phyloP scores from a whole-genome alignment of 441 rosid species.

The Cnidoscolus chayamansa region DNA sequence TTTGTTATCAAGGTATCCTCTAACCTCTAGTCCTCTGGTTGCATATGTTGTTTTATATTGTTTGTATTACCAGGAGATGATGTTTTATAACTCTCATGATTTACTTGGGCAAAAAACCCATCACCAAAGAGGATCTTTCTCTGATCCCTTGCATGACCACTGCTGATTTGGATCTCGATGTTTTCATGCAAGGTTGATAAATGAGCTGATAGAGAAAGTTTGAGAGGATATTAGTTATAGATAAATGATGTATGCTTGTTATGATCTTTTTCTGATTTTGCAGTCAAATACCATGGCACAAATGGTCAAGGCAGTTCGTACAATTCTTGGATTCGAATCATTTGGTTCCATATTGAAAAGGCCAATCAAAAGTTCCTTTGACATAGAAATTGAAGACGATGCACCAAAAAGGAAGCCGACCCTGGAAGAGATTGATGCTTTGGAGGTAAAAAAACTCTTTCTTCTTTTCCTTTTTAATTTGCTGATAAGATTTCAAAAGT shows the following conservation, averaged over 20 bases:
- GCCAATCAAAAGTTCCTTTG: slow-evolving; percentile 36
- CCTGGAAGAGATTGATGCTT: slow-evolving; percentile 93
- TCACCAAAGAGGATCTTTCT: background rate
- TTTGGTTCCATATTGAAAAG: slow-evolving; percentile 40
- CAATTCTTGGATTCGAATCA: slow-evolving; percentile 77
- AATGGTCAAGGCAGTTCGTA: slow-evolving; percentile 90
- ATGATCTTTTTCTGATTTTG: slow-evolving; percentile 21
- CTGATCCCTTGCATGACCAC: background rate
- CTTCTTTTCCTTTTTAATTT: slow-evolving; percentile 12
- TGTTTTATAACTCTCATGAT: background rate
- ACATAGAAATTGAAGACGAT: slow-evolving; percentile 77
- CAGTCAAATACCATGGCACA: slow-evolving; percentile 96
- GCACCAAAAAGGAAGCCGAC: slow-evolving; percentile 80
- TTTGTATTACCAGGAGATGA: slow-evolving; percentile 2
- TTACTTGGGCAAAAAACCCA: background rate
- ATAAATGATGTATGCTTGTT: background rate
- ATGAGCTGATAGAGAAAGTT: background rate
- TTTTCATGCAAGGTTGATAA: slow-evolving; percentile 4
- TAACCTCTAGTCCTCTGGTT: background rate
- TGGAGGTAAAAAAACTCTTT: slow-evolving; percentile 61
- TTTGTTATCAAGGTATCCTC: slow-evolving; percentile 73
- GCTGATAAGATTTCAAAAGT: background rate
- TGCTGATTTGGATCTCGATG: background rate
- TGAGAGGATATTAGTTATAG: slow-evolving; percentile 5
- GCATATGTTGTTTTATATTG: background rate